Base-by-base conservation (phyloP, 495 filamentous ascomycete species). In the Penicillium parvum region DNA sequence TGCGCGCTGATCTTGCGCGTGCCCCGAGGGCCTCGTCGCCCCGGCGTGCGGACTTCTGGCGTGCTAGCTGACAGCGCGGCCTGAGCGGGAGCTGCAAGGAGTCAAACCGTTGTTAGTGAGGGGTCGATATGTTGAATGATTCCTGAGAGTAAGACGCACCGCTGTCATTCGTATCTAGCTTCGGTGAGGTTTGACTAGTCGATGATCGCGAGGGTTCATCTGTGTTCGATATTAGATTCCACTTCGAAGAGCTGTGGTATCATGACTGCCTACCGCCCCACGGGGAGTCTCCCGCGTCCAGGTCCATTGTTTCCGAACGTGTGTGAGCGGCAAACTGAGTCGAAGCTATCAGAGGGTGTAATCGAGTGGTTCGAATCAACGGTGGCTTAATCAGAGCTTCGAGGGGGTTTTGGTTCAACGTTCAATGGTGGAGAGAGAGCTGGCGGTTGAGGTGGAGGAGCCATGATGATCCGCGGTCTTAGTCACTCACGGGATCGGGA, bases 1-100 rank as follows among this genome's bases (percentile, higher is more conserved):
- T 92, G 88, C 27, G 86, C 83, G 58, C 81, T 86, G 49, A 89
- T 75, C 51, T 86, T 86, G 40, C 88, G 83, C 23, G 76, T 79
- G 17, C 78, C 82, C 53, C 80, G 69, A 17, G 75, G 70, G 22
- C 62, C 69, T 54, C 76, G 73, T 54, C 68, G 67, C 49, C 64
- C 66, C 17, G 76, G 63, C 14, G 75, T 61, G 47, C 70, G 69
- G 18, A 74, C 61, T 37, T 71, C 60, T 30, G 55, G 53, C 23
- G 56, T 55, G 36, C 52, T 63, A 32, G 55, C 43, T 57, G 62
- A 60, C 51, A 62, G 53, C 41, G 61, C 50, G 41, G 61, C 20
- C 50, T 61, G 61, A 33, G 59, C 58, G 43, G 63, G 44, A 42
- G 58, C 62, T 63, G 65, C 42, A 60, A 45, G 37, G 61, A 64